Conservation (phyloP, 1,284 basidiomycete species). For the Tylopilus sp. region DNA sequence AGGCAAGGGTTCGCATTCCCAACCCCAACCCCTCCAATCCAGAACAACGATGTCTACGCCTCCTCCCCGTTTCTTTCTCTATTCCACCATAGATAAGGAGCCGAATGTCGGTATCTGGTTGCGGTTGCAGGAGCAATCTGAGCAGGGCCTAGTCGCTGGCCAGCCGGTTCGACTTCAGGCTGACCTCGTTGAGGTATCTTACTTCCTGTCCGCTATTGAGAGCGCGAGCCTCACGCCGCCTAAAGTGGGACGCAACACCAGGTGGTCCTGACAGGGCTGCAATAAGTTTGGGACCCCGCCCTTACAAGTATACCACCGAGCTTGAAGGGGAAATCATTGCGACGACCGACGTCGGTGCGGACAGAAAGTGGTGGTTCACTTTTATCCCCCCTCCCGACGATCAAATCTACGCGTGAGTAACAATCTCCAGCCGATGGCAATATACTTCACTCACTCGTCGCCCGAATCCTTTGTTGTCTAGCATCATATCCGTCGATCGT, state of each 20-base stretch:
- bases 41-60: too few relatives aligned
- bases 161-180: not conserved
- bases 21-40: too few relatives aligned
- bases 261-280: not conserved
- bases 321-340: not conserved
- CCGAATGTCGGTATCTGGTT: not conserved
- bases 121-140: not conserved
- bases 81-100: too few relatives aligned
- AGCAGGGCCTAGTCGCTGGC: not conserved
- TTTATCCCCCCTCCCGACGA: not conserved
- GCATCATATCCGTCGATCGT: too few relatives aligned
- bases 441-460: too few relatives aligned
- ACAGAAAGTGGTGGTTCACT: not conserved
- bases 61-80: too few relatives aligned
- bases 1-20: too few relatives aligned
- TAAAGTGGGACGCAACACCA: not conserved
- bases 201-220: not conserved
- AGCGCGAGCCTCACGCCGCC: not conserved
- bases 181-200: not conserved
- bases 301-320: not conserved
- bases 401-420: not conserved
- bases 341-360: not conserved
- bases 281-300: not conserved
- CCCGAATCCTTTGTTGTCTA: too few relatives aligned
- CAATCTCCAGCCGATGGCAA: too few relatives aligned